These are phyloP conservation scores for Ogataea pignaliae DNA, from an alignment of 805 yeast species.

Conservation along the genomic window DNA sequence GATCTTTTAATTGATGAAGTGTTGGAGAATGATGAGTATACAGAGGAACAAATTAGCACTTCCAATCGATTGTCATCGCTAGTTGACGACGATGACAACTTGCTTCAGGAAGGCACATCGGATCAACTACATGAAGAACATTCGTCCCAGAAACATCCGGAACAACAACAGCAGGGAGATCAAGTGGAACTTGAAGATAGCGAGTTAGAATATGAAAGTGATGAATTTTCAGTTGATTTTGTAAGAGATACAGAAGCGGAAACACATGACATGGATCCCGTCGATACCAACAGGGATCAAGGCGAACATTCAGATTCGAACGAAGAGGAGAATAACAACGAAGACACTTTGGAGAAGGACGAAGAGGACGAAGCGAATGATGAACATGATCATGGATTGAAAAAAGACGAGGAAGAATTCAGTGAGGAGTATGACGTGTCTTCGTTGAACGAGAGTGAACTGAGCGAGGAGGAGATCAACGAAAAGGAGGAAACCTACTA, in stretches of 20 bases:
- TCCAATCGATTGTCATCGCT: not conserved
- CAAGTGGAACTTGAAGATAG: slow-evolving; percentile 13
- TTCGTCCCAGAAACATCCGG: too few relatives aligned
- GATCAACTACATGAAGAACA: slow-evolving; percentile 1
- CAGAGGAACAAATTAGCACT: not conserved
- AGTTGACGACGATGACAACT: slow-evolving; percentile 3
- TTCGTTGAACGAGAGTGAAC: not conserved
- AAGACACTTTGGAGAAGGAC: slow-evolving; percentile 1
- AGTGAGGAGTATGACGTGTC: not conserved
- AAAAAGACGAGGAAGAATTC: slow-evolving; percentile 5
- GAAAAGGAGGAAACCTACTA: slow-evolving; percentile 1
- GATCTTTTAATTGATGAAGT: not conserved
- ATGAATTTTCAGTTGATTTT: slow-evolving; percentile 19
- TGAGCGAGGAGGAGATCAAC: not conserved
- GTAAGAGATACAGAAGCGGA: not conserved
- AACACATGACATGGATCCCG: not conserved
- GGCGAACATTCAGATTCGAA: not conserved
- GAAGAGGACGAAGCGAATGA: slow-evolving; percentile 17
- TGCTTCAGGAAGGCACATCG: not conserved
- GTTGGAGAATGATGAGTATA: not conserved
- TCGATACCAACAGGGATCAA: not conserved
- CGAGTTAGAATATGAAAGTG: slow-evolving; percentile 29
- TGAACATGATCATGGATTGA: slow-evolving; percentile 15
- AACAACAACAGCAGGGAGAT: not conserved
- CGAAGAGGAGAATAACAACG: not conserved